phyloP scores from a whole-genome alignment of 805 yeast species.

The Candida dendrica region DNA sequence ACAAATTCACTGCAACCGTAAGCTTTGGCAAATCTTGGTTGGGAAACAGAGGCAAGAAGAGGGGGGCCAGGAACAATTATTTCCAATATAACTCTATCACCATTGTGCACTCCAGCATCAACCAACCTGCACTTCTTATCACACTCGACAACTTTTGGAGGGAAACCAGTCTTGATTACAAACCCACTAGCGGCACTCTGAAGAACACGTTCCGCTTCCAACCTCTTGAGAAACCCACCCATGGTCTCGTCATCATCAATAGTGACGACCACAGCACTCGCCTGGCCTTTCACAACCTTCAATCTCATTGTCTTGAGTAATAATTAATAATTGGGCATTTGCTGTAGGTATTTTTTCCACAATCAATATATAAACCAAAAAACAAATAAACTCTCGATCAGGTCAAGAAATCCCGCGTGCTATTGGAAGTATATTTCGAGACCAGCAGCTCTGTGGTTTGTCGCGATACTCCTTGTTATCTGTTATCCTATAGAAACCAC shows the following conservation, averaged over 20 bases:
- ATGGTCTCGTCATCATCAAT: conserved; percentile 31
- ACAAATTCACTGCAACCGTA: not conserved
- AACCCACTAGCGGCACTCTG: conserved; percentile 7
- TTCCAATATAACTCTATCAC: conserved; percentile 49
- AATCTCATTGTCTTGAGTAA: conserved; percentile 35
- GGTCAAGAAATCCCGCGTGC: too few relatives aligned
- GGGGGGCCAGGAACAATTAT: not conserved
- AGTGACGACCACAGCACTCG: conserved; percentile 24
- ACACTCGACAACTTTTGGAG: conserved; percentile 42
- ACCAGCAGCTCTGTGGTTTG: too few relatives aligned
- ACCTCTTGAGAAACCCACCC: conserved; percentile 21
- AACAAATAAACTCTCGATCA: too few relatives aligned
- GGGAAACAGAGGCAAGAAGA: too few relatives aligned
- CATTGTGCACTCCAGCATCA: conserved; percentile 43
- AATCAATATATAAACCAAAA: too few relatives aligned
- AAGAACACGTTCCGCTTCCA: not conserved
- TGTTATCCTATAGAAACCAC: too few relatives aligned
- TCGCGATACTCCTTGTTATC: too few relatives aligned
- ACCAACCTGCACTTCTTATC: conserved; percentile 19
- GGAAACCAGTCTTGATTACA: conserved; percentile 48
- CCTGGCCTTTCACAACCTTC: conserved; percentile 27
- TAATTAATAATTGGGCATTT: too few relatives aligned
- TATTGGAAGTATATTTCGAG: too few relatives aligned
- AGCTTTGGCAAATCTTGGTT: not conserved
- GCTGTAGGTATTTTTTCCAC: too few relatives aligned